Conservation (phyloP, 1,284 basidiomycete genomes). For the Cutaneotrichosporon dermatis region DNA sequence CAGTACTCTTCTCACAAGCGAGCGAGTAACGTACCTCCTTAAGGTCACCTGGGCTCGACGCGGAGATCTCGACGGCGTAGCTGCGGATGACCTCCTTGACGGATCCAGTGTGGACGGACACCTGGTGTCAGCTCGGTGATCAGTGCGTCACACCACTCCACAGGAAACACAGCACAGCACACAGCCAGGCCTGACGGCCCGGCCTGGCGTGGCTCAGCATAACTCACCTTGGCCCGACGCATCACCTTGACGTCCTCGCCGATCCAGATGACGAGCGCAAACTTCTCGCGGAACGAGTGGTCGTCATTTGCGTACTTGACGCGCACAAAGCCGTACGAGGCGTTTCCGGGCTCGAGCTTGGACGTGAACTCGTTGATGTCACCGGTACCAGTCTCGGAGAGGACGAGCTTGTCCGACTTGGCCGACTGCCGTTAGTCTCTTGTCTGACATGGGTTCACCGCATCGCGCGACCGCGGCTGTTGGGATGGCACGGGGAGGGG, state of each 20-base stretch:
- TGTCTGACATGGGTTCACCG: no score
- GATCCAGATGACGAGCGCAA: constrained; percentile 85
- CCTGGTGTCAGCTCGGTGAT: constrained; percentile 51
- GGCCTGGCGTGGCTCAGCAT: background rate
- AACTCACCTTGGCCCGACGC: constrained; percentile 77
- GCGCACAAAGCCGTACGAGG: constrained; percentile 76
- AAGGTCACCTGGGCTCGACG: constrained; percentile 71
- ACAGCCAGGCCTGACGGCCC: no score
- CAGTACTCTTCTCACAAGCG: background rate
- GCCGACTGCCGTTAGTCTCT: constrained; percentile 55
- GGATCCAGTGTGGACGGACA: constrained; percentile 80
- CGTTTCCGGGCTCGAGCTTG: constrained; percentile 66
- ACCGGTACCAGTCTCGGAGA: constrained; percentile 71
- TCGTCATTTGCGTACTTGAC: constrained; percentile 70
- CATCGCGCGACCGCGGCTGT: background rate
- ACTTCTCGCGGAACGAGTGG: constrained; percentile 79
- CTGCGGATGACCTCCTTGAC: constrained; percentile 73
- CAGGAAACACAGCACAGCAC: no score
- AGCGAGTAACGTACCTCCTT: constrained; percentile 56
- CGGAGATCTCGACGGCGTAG: constrained; percentile 80
- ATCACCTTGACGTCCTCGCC: constrained; percentile 78
- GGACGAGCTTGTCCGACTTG: constrained; percentile 71
- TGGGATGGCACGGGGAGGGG: background rate
- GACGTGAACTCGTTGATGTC: constrained; percentile 71
- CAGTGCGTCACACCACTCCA: background rate